Percentiles rank a stretch among this genome's conserved stretches.
phyloP scores from a whole-genome alignment of 257 asterid species.

The Linderniella brevidens region DNA sequence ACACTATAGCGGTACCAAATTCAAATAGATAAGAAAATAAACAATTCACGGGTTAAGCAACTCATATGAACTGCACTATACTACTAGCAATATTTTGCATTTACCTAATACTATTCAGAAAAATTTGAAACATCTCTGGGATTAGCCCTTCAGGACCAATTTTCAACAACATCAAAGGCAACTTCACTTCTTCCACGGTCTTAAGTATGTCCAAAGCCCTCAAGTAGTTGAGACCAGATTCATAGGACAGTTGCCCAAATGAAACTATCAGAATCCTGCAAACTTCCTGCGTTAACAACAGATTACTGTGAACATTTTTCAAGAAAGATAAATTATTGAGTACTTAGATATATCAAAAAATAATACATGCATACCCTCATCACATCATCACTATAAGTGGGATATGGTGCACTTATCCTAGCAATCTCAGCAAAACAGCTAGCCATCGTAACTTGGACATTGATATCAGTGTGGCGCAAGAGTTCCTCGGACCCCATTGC shows the following conservation, averaged over 20 bases:
- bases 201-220: constrained; percentile 29
- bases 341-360: neutral
- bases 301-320: neutral
- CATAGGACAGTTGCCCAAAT: constrained; percentile 24
- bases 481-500: constrained; percentile 21
- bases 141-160: constrained; percentile 18
- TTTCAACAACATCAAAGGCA: constrained; percentile 27
- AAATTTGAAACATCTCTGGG: constrained; percentile 29
- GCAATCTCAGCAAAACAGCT: constrained; percentile 34
- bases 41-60: neutral
- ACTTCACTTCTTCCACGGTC: constrained; percentile 26
- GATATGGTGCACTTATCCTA: constrained; percentile 36
- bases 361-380: constrained; percentile 21
- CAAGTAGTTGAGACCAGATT: constrained; percentile 14
- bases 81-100: neutral
- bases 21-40: no score
- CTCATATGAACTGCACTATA: neutral
- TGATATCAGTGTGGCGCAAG: constrained; percentile 16
- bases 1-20: neutral
- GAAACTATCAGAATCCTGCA: constrained; percentile 20
- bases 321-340: neutral
- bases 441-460: constrained; percentile 27
- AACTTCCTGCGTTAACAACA: constrained; percentile 22
- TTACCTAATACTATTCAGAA: constrained; percentile 32
- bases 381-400: constrained; percentile 22